phyloP scores from a whole-genome alignment of 345 rosid species.

The Chamaenerion angustifolium region DNA sequence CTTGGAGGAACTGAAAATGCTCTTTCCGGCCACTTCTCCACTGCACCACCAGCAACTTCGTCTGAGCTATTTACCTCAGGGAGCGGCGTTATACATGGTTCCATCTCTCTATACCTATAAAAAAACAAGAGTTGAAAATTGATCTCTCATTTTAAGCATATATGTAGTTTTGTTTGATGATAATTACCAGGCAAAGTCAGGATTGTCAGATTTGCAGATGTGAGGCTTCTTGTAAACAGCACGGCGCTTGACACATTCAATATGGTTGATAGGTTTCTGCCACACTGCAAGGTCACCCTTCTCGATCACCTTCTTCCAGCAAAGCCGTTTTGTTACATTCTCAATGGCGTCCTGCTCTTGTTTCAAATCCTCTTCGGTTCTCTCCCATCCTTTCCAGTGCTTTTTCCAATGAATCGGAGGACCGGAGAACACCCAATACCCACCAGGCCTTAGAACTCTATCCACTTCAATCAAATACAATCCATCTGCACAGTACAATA shows the following conservation, averaged over 20 bases:
- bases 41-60: slow-evolving; percentile 68
- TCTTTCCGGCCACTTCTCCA: slow-evolving; percentile 83
- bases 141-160: too few relatives aligned
- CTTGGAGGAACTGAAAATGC: slow-evolving; percentile 75
- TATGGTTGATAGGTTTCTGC: slow-evolving; percentile 54
- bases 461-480: slow-evolving; percentile 61
- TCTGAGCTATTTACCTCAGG: slow-evolving; percentile 57
- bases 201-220: too few relatives aligned
- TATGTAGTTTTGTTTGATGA: too few relatives aligned
- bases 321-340: slow-evolving; percentile 34
- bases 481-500: slow-evolving; percentile 16
- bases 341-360: slow-evolving; percentile 37
- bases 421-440: slow-evolving; percentile 60
- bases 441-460: slow-evolving; percentile 53
- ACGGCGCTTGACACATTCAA: slow-evolving; percentile 20
- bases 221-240: too few relatives aligned
- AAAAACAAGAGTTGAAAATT: too few relatives aligned
- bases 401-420: slow-evolving; percentile 47
- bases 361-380: slow-evolving; percentile 23
- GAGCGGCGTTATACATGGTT: slow-evolving; percentile 65
- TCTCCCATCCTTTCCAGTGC: slow-evolving; percentile 33
- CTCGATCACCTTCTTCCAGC: slow-evolving; percentile 63
- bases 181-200: too few relatives aligned
- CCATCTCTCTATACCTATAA: slow-evolving; percentile 62
- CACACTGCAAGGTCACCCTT: slow-evolving; percentile 39